Conservation (phyloP, 345 rosid genomes). For the Firmiana major region DNA sequence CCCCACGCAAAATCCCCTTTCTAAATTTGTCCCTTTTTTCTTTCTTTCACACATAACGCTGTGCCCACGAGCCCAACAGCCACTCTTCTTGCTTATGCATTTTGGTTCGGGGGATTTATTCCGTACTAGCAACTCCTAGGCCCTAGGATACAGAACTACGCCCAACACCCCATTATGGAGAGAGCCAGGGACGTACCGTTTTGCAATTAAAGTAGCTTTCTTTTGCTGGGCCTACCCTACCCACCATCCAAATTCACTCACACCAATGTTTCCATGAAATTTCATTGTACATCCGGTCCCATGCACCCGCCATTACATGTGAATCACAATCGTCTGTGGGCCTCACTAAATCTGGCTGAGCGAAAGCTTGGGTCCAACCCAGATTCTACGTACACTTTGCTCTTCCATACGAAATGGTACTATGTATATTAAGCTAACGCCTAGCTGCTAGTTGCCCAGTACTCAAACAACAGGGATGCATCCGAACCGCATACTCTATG, state of each 20-base stretch:
- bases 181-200: not conserved
- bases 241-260: slow-evolving; percentile 21
- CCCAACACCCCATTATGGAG: not conserved
- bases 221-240: not conserved
- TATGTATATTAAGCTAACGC: too few relatives aligned
- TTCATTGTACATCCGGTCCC: slow-evolving; percentile 17
- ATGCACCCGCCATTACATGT: slow-evolving; percentile 21
- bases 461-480: not conserved
- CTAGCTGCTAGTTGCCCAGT: not conserved
- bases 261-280: slow-evolving; percentile 3
- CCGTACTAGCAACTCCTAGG: slow-evolving; percentile 23
- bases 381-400: slow-evolving; percentile 16
- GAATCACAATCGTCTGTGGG: slow-evolving; percentile 19
- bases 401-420: not conserved
- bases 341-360: slow-evolving; percentile 14
- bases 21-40: not conserved
- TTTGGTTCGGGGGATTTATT: slow-evolving; percentile 6
- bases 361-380: slow-evolving; percentile 17
- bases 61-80: slow-evolving; percentile 33
- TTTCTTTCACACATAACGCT: not conserved
- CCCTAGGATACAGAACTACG: slow-evolving; percentile 1
- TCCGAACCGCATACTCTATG: not conserved
- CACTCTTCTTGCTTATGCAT: slow-evolving; percentile 6
- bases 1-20: slow-evolving; percentile 24
- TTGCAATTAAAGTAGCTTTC: not conserved